Evolutionary conservation across 179 eudicot species (phyloP).

Genomic region (Pouteria campechiana): DNA sequence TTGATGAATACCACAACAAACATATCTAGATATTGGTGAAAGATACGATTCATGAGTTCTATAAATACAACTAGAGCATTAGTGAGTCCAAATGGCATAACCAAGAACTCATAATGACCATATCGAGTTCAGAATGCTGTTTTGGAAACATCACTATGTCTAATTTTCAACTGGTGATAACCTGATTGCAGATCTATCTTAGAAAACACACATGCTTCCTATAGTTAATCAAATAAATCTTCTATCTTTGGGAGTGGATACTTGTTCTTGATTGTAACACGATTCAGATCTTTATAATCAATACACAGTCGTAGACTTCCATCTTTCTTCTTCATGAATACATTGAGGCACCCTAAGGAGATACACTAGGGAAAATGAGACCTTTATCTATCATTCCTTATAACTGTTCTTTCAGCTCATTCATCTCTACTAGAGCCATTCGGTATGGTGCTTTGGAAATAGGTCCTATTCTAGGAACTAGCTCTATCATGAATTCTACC

Average conservation of each 20-base stretch:
- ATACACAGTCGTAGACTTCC: too few relatives aligned
- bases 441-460: neutral
- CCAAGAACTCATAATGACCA: neutral
- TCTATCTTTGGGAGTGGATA: too few relatives aligned
- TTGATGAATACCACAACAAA: neutral
- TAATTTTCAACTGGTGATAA: too few relatives aligned
- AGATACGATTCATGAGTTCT: conserved; percentile 1
- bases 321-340: conserved; percentile 4
- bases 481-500: neutral
- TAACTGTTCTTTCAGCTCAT: conserved; percentile 1
- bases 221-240: too few relatives aligned
- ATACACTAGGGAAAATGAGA: neutral
- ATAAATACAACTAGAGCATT: neutral
- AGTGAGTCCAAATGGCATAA: neutral
- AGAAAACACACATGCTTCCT: too few relatives aligned
- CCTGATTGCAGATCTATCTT: too few relatives aligned
- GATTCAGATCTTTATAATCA: neutral
- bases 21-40: conserved; percentile 1
- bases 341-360: neutral
- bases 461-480: neutral
- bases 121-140: neutral
- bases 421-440: conserved; percentile 2
- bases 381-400: neutral
- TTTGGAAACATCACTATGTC: neutral
- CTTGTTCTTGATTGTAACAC: too few relatives aligned